phyloP scores from a whole-genome alignment of 164 flowering plant genomes.

The Nelumbo lutea region DNA sequence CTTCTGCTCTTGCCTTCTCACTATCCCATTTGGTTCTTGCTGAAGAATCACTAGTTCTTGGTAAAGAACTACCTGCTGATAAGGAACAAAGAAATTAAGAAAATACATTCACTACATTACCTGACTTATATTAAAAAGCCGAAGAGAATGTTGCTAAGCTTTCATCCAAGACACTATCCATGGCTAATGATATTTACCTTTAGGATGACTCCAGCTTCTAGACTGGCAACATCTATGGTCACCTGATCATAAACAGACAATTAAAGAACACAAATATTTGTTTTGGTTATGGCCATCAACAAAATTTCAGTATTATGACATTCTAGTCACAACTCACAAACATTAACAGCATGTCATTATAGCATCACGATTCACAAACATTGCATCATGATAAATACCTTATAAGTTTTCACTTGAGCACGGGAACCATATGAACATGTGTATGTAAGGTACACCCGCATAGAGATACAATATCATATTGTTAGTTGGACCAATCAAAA shows the following conservation, averaged over 20 bases:
- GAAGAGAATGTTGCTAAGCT: background rate
- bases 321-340: background rate
- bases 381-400: constrained; percentile 38
- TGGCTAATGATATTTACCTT: constrained; percentile 42
- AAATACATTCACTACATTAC: constrained; percentile 1
- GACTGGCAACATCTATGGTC: constrained; percentile 94
- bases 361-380: background rate
- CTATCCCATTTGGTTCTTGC: no score
- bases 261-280: background rate
- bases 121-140: background rate
- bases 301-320: background rate
- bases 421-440: no score
- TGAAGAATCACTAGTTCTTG: no score
- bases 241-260: constrained; percentile 41
- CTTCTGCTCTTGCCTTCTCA: no score
- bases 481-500: no score
- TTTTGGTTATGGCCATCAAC: background rate
- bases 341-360: background rate
- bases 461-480: no score
- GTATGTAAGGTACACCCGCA: no score
- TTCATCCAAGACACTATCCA: background rate
- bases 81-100: background rate
- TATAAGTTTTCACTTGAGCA: constrained; percentile 97
- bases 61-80: constrained; percentile 44
- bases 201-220: constrained; percentile 81